These are phyloP conservation scores for Biscutella laevigata DNA, from an alignment of 441 rosid species.

Conservation along the genomic window DNA sequence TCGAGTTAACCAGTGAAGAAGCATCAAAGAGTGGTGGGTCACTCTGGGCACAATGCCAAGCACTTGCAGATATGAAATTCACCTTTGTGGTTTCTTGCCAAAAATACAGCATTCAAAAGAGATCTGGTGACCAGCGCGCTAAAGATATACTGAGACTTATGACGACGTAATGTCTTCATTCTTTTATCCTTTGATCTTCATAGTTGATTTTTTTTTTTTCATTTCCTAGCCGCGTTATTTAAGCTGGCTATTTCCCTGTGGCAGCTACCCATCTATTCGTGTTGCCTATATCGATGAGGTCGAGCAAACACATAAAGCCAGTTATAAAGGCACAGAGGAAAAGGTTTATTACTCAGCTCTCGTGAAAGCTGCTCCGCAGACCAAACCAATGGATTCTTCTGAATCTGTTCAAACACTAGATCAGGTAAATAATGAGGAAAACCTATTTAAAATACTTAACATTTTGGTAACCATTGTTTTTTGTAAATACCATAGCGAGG, in stretches of 20 bases:
- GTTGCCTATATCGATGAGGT: constrained; percentile 99
- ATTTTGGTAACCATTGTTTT: neutral
- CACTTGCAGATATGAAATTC: constrained; percentile 98
- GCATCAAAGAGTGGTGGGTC: constrained; percentile 67
- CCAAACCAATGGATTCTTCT: constrained; percentile 69
- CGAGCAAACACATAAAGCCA: constrained; percentile 77
- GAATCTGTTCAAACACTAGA: constrained; percentile 81
- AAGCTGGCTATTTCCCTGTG: neutral
- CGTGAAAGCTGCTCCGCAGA: constrained; percentile 83
- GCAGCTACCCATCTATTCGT: constrained; percentile 93
- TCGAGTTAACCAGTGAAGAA: constrained; percentile 66
- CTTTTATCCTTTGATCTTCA: neutral
- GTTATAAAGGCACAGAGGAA: constrained; percentile 57
- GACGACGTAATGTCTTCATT: constrained; percentile 46
- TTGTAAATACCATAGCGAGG: neutral
- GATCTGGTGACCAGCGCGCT: constrained; percentile 81
- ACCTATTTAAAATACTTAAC: neutral
- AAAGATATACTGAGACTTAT: constrained; percentile 86
- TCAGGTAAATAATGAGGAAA: constrained; percentile 48
- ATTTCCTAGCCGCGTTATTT: constrained; percentile 11
- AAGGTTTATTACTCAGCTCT: constrained; percentile 83
- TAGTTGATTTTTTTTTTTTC: neutral
- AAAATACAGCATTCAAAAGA: constrained; percentile 84
- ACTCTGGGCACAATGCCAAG: constrained; percentile 84
- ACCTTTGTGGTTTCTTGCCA: constrained; percentile 95